Base-by-base conservation (phyloP, 176 grass and related monocot species). In the Dendrocalamus sinicus region DNA sequence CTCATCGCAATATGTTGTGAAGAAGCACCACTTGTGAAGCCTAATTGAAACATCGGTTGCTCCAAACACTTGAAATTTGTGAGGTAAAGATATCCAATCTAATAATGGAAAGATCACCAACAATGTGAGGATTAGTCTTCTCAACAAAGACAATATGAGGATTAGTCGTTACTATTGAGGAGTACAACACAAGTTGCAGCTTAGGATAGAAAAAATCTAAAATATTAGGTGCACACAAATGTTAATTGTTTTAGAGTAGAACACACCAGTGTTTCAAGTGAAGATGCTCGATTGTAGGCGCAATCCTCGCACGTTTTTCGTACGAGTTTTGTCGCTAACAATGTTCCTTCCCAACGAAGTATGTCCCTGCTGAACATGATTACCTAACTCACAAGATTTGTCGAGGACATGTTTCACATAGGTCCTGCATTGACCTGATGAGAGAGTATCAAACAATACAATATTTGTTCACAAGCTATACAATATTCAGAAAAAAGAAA, bases 61-160 rank as follows among this genome's bases (percentile, higher is more conserved):
- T 98, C 96, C 61, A 98, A 82, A 30, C 96, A 90, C 80, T 95
- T 92, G 86, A 87, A 86, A 84, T 98, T 91, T 63, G 96, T 95
- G 73, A 98, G 85, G 89, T 98, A 98, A 67, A 98, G 92, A 79
- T 98, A 98, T 47, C 96, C 96, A 67, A 95, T 88, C 96, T 98
- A 91, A 74, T 73, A 76, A 35, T 71, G 45, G 40, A 78, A 70
- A 81, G 61, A 50, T 78, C 59, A 74, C 8, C 44, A 68, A 48
- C 4, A 67, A 73, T 72, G 22, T 52, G 41, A 72, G 48, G 24
- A 60, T 83, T 30, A 28, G 8, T 40, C 16, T 22, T 80, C 26
- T 52, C 47, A 48, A 48, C 47, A 80, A 37, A 67, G 43, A 67
- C 45, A 66, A 41, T 6, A n/a, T 11, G 44, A 44, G 12, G 35